Conservation (phyloP, 2,329 filamentous ascomycete genomes). For the Dothistroma pini region DNA sequence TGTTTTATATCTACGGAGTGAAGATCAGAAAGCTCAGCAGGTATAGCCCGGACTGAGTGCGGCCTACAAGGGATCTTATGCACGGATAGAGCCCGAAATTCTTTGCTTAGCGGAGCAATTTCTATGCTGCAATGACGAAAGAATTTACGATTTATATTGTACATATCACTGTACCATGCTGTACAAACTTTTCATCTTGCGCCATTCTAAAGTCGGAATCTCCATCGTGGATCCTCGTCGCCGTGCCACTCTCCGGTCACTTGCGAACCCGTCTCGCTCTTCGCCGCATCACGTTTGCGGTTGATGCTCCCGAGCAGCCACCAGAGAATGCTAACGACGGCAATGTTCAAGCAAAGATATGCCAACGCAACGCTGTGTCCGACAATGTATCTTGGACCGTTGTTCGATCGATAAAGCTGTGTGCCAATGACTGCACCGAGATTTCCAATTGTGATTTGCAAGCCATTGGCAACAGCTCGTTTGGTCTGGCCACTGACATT, state of each 20-base stretch:
- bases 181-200: too few relatives aligned
- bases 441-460: constrained; percentile 71
- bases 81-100: too few relatives aligned
- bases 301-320: constrained; percentile 58
- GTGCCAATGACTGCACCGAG: constrained; percentile 66
- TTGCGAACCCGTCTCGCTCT: constrained; percentile 48
- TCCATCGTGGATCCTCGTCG: constrained; percentile 62
- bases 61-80: too few relatives aligned
- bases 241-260: constrained; percentile 55
- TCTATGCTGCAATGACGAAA: background rate
- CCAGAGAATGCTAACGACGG: constrained; percentile 54
- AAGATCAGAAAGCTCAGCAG: constrained; percentile 23
- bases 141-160: background rate
- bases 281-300: constrained; percentile 44
- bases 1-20: constrained; percentile 28
- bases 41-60: constrained; percentile 14
- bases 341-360: constrained; percentile 58
- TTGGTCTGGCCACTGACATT: constrained; percentile 67
- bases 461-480: constrained; percentile 62
- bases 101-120: too few relatives aligned
- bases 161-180: background rate
- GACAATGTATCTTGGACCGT: constrained; percentile 60
- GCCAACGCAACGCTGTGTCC: constrained; percentile 65
- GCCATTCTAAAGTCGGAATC: constrained; percentile 44
- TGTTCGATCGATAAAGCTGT: constrained; percentile 61